Conservation (phyloP, 2,329 filamentous ascomycete genomes). For the Fusarium scirpi region DNA sequence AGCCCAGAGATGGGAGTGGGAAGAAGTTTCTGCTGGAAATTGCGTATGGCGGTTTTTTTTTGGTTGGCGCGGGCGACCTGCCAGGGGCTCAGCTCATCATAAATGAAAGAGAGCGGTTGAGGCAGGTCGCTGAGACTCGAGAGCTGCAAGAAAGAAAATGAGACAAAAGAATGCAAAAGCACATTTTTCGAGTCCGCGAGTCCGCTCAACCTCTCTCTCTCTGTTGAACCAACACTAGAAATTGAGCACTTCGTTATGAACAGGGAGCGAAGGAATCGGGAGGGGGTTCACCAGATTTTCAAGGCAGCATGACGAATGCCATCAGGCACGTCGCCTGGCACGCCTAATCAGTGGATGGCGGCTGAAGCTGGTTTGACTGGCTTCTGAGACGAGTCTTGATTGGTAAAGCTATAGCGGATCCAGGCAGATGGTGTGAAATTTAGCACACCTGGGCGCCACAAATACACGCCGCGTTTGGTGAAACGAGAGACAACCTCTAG, state of each 20-base stretch:
- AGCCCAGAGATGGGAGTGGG: slow-evolving; percentile 23
- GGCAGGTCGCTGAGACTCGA: slow-evolving; percentile 32
- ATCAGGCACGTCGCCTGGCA: slow-evolving; percentile 41
- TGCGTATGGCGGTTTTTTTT: slow-evolving; percentile 43
- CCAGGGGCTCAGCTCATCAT: slow-evolving; percentile 35
- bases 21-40: slow-evolving; percentile 43
- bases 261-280: slow-evolving; percentile 46
- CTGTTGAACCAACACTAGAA: slow-evolving; percentile 41
- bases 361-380: slow-evolving; percentile 14
- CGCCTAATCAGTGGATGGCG: slow-evolving; percentile 9
- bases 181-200: slow-evolving; percentile 36
- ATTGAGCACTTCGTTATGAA: slow-evolving; percentile 44
- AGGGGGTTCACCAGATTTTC: slow-evolving; percentile 49
- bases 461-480: slow-evolving; percentile 29
- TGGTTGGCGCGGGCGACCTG: slow-evolving; percentile 35
- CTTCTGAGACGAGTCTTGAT: slow-evolving; percentile 8
- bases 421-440: slow-evolving; percentile 33
- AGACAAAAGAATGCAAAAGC: slow-evolving; percentile 26
- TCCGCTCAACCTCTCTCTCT: slow-evolving; percentile 10
- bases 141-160: slow-evolving; percentile 13
- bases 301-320: slow-evolving; percentile 44
- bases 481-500: slow-evolving; percentile 27
- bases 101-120: slow-evolving; percentile 2
- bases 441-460: slow-evolving; percentile 41
- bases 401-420: slow-evolving; percentile 4